Base-by-base conservation (phyloP, 2,329 filamentous ascomycete species). In the Sarocladiaceae sp. region DNA sequence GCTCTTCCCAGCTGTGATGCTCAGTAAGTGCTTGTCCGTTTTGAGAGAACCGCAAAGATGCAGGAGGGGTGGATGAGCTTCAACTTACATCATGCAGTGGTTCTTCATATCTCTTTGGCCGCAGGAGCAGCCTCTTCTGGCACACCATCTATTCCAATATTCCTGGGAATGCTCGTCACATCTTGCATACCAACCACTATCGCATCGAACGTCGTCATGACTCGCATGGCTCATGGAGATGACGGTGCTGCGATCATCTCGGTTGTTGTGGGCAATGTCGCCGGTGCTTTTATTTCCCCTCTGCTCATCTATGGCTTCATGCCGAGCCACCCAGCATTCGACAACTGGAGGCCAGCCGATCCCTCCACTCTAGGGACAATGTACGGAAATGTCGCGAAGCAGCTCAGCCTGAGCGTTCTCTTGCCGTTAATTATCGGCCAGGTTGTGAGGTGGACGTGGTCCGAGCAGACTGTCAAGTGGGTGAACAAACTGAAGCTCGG, bases 141-240 rank as follows among this genome's bases (percentile, higher is more conserved):
- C 1, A 77, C 76, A 20, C 83, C 88, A 61, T 82, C 87, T 52
- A 73, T 79, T 0, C 81, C 82, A 53, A 74, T 90, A 36, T 69
- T 90, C 26, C 78, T 87, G 3, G 86, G 87, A 10, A 80, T 88
- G 64, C 75, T 88, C 3, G 79, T 86, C 35, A 75, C 83, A 2
- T 78, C 82, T n/a, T 86, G 80, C 60, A 79, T 87, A 4, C 85
- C 86, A 1, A 90, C 86, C 0, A 89, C 86, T 0, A 86, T 89
- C 59, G 79, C 83, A 7, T 87, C 82, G 42, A 89, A 89, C 63
- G 83, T 88, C 7, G 83, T 89, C 36, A 88, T 89, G 84, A 89
- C 86, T 5, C 72, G 84, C 23, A 75, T 81, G 35, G 82, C 86
- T 0, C 81, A 84, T 35, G 86, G 86, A 4, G 86, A 89, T 57